Evolutionary conservation across 1,284 basidiomycete genomes (phyloP).

Genomic region (Grifola frondosa): DNA sequence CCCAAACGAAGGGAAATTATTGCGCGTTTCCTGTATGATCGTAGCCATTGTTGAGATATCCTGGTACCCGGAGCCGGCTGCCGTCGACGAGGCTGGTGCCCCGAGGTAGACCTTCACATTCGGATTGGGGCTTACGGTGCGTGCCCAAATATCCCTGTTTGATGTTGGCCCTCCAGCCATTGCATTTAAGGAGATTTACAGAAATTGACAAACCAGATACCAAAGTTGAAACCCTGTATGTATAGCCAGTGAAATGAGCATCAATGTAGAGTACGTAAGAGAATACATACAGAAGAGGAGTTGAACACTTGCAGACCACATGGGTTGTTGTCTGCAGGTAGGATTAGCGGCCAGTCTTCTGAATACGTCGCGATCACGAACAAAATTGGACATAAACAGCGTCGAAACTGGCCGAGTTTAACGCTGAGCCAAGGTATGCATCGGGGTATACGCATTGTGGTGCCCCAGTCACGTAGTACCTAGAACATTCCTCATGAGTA

Average conservation of each 20-base stretch:
- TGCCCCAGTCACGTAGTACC: slow-evolving; percentile 61
- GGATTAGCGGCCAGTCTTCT: not conserved
- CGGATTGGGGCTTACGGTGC: slow-evolving; percentile 51
- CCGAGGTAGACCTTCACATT: slow-evolving; percentile 65
- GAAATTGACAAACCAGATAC: slow-evolving; percentile 42
- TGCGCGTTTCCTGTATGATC: slow-evolving; percentile 54
- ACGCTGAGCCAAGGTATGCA: slow-evolving; percentile 46
- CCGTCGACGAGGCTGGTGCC: slow-evolving; percentile 54
- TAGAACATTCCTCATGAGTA: slow-evolving; percentile 22
- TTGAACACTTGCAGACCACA: slow-evolving; percentile 47
- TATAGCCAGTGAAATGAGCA: not conserved
- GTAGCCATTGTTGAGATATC: slow-evolving; percentile 44
- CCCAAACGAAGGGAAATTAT: slow-evolving; percentile 68
- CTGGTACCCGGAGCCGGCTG: slow-evolving; percentile 60
- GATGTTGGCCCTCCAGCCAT: not conserved
- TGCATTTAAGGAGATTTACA: not conserved
- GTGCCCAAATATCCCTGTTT: slow-evolving; percentile 60
- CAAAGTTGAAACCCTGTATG: slow-evolving; percentile 51
- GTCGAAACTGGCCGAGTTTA: slow-evolving; percentile 56
- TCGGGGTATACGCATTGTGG: slow-evolving; percentile 58
- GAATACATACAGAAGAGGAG: slow-evolving; percentile 37
- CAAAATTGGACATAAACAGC: slow-evolving; percentile 57
- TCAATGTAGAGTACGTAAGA: not conserved
- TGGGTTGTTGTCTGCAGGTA: slow-evolving; percentile 47
- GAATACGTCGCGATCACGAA: slow-evolving; percentile 18